Percentiles rank a stretch among this genome's conserved stretches.
Evolutionary conservation across 805 yeast species (phyloP).

Genomic region (Isabelozyma gotoi): DNA sequence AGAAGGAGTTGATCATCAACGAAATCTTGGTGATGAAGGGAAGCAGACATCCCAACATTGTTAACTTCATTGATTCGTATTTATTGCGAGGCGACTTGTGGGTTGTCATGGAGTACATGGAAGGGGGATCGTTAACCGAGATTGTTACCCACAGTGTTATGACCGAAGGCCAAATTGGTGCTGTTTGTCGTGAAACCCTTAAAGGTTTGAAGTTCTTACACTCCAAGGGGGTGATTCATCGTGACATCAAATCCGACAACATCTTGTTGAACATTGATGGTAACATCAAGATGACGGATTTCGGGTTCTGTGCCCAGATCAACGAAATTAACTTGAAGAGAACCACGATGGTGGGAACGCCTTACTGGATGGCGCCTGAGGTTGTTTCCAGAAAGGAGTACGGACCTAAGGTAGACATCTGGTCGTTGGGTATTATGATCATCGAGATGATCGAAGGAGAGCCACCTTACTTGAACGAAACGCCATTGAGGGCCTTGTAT

Average conservation of each 20-base stretch:
- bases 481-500: conserved; percentile 90
- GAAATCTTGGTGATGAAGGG: conserved; percentile 97
- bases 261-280: conserved; percentile 81
- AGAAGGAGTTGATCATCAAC: conserved; percentile 90
- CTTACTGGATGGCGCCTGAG: conserved; percentile 99
- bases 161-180: conserved; percentile 93
- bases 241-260: conserved; percentile 96
- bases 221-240: conserved; percentile 87
- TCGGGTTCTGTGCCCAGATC: conserved; percentile 92
- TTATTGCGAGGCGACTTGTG: conserved; percentile 77
- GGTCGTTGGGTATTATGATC: conserved; percentile 98
- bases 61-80: conserved; percentile 87
- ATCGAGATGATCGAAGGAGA: conserved; percentile 99
- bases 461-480: conserved; percentile 96
- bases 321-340: conserved; percentile 65
- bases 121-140: conserved; percentile 95
- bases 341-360: conserved; percentile 98
- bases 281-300: conserved; percentile 90
- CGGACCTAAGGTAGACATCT: conserved; percentile 94
- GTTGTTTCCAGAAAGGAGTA: conserved; percentile 93
- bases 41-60: conserved; percentile 85
- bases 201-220: conserved; percentile 86
- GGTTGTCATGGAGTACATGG: conserved; percentile 99
- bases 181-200: conserved; percentile 89
- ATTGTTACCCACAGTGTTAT: conserved; percentile 86